Base-by-base conservation (phyloP, 2,329 filamentous ascomycete genomes). In the Cytospora piceae region DNA sequence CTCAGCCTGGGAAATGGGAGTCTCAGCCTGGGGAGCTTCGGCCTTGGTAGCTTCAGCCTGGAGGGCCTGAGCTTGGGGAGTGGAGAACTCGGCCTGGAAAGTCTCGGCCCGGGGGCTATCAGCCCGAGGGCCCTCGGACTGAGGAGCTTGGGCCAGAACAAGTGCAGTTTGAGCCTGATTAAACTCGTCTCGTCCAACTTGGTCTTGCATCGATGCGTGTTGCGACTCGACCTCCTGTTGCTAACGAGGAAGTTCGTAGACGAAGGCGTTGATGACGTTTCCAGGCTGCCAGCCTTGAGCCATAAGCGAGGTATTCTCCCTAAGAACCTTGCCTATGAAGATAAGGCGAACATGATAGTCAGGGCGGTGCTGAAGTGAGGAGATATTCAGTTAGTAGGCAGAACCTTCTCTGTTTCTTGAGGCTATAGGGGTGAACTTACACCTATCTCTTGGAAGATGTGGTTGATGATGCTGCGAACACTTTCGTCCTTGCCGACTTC, bases 301-400 rank as follows among this genome's bases (percentile, higher is more conserved):
- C 54, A 81, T 76, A 22, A 97, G 79, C 0, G 89, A 83, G 24
- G 85, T 75, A 62, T 83, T 82, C 69, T 94, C 91, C 69, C 88
- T 87, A 55, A 97, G 83, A 59, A 94, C 86, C 74, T 88, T 92
- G 70, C 94, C 94, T 77, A 95, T 84, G 75, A 96, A 96, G 24
- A 87, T 89, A 66, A 97, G 85, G 62, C 87, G 87, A 59, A 97
- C 81, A 29, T 52, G 56, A 32, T 51, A 42, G 29, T 39, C 37
- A 32, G 57, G 32, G 29, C 37, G 56, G 20, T 58, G 60, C 60
- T 68, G 29, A 8, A 58, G 7, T 27, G n/a, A 8, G 42, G 1
- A 29, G 8, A 27, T 12, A 51, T 22, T 2, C 15, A 24, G 53
- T 66, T 39, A 68, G 63, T 11, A 46, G n/a, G n/a, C n/a, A 49